Evolutionary conservation across 805 yeast species (phyloP).

Genomic region (Starmerella floris): DNA sequence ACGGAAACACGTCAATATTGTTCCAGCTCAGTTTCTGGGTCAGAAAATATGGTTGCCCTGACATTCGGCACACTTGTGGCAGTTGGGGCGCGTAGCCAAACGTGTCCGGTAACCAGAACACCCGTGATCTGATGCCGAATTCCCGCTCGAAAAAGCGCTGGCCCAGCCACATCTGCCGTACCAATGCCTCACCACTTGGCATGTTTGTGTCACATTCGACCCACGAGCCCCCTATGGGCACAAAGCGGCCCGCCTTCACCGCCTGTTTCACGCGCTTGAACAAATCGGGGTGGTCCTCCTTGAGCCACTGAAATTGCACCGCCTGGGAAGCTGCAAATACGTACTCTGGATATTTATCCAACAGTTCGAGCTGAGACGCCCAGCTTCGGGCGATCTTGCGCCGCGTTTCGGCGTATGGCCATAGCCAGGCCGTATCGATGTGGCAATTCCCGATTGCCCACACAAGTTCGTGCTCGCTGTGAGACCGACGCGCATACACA

Average conservation of each 20-base stretch:
- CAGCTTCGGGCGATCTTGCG: slow-evolving; percentile 88
- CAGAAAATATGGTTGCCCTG: slow-evolving; percentile 70
- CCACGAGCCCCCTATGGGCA: slow-evolving; percentile 96
- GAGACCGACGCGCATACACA: slow-evolving; percentile 33
- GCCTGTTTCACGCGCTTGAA: slow-evolving; percentile 48
- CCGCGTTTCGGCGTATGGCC: slow-evolving; percentile 98
- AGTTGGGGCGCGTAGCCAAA: slow-evolving; percentile 93
- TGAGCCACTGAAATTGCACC: slow-evolving; percentile 89
- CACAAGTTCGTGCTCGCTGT: slow-evolving; percentile 33
- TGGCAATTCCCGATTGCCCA: slow-evolving; percentile 90
- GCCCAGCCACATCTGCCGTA: slow-evolving; percentile 79
- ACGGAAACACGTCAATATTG: slow-evolving; percentile 81
- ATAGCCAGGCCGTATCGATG: slow-evolving; percentile 95
- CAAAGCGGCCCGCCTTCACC: slow-evolving; percentile 57
- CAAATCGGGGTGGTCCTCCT: slow-evolving; percentile 72
- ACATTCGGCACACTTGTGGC: slow-evolving; percentile 82
- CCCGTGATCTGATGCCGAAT: slow-evolving; percentile 61
- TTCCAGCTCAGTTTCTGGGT: slow-evolving; percentile 96
- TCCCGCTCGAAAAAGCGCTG: slow-evolving; percentile 71
- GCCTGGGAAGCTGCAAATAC: slow-evolving; percentile 91
- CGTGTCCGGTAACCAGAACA: slow-evolving; percentile 95
- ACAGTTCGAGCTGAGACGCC: slow-evolving; percentile 78
- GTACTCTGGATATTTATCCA: slow-evolving; percentile 84
- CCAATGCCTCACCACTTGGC: slow-evolving; percentile 86
- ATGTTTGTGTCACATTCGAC: slow-evolving; percentile 93